Evolutionary conservation across 768 basidiomycete species (phyloP), one percentile per base, ranked within the genome.

Genomic region (Dictyophora rubrovolvata): DNA sequence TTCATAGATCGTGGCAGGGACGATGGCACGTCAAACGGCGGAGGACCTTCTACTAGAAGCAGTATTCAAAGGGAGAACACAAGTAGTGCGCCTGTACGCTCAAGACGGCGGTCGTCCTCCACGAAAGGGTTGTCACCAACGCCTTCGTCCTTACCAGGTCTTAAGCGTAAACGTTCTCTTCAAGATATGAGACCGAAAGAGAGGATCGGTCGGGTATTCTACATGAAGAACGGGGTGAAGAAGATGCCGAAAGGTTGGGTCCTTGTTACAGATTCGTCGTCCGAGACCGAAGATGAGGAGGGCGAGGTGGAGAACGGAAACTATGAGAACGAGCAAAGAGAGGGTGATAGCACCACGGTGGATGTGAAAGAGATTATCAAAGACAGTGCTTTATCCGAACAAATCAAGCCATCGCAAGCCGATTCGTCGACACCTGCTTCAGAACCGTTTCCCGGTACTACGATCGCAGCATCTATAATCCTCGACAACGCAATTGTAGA

Each of bases 51-150:
- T 37, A 23, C 54, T 42, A 37, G 18, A 18, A 36, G 21, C 10
- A 12, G 18, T n/a, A n/a, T 22, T 2, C n/a, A 23, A 10, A 51
- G 50, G 50, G 50, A 42, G 42, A n/a, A 2, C 42, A 42, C 42
- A 12, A 85, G 81, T 67, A 74, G 67, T 9, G 77, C 79, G 23
- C 51, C 57, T 11, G 50, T 36, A 61, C 61, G 48, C 69, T 68
- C 1, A 37, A 63, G 4, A 66, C 69, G 46, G 66, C 65, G 52
- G 68, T 72, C 67, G 71, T 70, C 9, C 68, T 64, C 42, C n/a
- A 42, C 42, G n/a, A 42, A n/a, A 42, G 11, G 5, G 3, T 2
- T 42, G 11, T 42, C 42, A 2, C 42, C n/a, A 14, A 12, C 5
- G 4, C 42, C 42, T 4, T 14, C 11, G 42, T 42, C 42, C 10